phyloP scores from a whole-genome alignment of 345 rosid species.

The Alliaria petiolata region DNA sequence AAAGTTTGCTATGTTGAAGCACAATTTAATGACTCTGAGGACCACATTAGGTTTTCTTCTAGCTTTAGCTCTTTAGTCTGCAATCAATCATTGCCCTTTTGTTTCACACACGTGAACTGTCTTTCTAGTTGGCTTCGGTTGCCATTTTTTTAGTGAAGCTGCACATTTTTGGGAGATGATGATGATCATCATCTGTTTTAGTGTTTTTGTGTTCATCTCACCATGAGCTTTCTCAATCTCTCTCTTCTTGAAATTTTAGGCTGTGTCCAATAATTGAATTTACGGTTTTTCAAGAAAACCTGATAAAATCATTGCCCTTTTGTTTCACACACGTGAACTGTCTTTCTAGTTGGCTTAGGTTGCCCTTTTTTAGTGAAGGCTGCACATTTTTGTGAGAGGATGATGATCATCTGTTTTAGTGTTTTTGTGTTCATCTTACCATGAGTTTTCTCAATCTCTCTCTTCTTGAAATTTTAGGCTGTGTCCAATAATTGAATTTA shows the following conservation, averaged over 20 bases:
- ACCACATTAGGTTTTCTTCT: not conserved
- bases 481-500: not conserved
- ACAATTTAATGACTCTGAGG: slow-evolving; percentile 27
- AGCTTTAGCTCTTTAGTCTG: not conserved
- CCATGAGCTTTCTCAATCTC: not conserved
- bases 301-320: too few species aligned
- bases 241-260: not conserved
- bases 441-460: not conserved
- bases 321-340: too few species aligned
- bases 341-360: too few species aligned
- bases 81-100: too few species aligned
- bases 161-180: too few species aligned
- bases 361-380: too few species aligned
- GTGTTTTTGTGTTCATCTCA: not conserved
- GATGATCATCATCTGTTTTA: not conserved
- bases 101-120: too few species aligned
- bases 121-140: too few species aligned
- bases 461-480: not conserved
- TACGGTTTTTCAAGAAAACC: too few species aligned
- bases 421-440: not conserved
- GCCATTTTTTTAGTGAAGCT: too few species aligned
- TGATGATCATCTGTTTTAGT: not conserved
- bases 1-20: slow-evolving; percentile 26
- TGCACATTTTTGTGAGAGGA: too few species aligned
- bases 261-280: not conserved